Evolutionary conservation across 2,329 filamentous ascomycete genomes (phyloP), one percentile per base, ranked within the genome.

Genomic region (Moelleriella libera): DNA sequence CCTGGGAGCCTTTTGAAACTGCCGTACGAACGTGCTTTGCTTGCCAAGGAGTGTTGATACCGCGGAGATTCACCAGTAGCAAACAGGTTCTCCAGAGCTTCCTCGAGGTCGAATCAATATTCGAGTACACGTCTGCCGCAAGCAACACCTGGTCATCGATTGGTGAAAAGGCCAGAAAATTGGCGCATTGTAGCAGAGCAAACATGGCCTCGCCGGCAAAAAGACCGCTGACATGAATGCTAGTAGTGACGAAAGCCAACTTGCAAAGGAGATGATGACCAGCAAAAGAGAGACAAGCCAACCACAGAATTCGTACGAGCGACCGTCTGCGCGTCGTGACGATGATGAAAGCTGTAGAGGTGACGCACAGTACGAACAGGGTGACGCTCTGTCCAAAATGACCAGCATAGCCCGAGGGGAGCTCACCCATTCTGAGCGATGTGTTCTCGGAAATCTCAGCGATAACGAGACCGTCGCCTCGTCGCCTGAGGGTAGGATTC

Each of bases 21-120:
- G 12, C 32, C 7, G 9, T 9, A 7, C 40, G 2, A 8, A 45
- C 34, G 29, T 47, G 28, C n/a, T 41, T 47, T 12, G 34, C 46
- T 31, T 44, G 2, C 37, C 46, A 47, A 12, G 31, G 42, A 11
- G 46, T 47, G 12, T 30, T 30, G 14, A 47, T 47, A n/a, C 42
- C 46, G 30, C 46, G 32, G 28, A 47, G n/a, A 40, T 47, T 47
- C 40, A 14, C 11, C 31, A 47, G 6, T 14, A 41, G n/a, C 10
- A 21, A 12, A 12, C 14, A 28, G 10, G 46, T 47, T 12, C 21
- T 29, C 6, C 32, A 41, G 29, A 47, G 2, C 34, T 41, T 44
- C 6, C 9, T 8, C 8, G 14, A 11, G 10, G 42, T 11, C 7
- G 21, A 11, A 9, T 43, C 14, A 10, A 8, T 10, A 9, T n/a